phyloP scores from a whole-genome alignment of 2,329 filamentous ascomycete species.

The Cryoendolithus antarcticus region DNA sequence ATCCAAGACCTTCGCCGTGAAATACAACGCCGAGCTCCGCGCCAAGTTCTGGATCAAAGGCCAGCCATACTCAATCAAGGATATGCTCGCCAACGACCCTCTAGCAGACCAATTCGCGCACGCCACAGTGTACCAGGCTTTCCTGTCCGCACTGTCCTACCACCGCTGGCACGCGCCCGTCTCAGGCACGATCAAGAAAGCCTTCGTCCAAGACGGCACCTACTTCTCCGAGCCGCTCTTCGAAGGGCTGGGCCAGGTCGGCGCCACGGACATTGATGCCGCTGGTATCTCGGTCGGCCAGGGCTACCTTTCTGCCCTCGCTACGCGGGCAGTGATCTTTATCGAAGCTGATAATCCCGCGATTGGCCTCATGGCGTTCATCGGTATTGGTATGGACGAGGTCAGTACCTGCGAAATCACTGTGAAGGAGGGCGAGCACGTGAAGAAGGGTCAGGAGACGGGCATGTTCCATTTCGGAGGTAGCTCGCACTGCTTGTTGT shows the following conservation, averaged over 20 bases:
- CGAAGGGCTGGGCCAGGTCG: slow-evolving; percentile 30
- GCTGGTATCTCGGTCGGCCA: slow-evolving; percentile 38
- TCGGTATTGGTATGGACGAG: slow-evolving; percentile 66
- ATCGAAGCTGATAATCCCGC: slow-evolving; percentile 56
- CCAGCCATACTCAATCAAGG: slow-evolving; percentile 48
- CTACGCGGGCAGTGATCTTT: slow-evolving; percentile 57
- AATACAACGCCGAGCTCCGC: slow-evolving; percentile 38
- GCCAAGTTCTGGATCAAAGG: slow-evolving; percentile 58
- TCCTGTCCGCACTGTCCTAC: slow-evolving; percentile 54
- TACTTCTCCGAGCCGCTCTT: slow-evolving; percentile 54
- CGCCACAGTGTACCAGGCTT: slow-evolving; percentile 60
- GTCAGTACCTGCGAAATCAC: slow-evolving; percentile 60
- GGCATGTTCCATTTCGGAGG: slow-evolving; percentile 79
- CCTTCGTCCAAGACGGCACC: slow-evolving; percentile 49
- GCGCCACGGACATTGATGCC: slow-evolving; percentile 28
- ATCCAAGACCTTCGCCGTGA: slow-evolving; percentile 44
- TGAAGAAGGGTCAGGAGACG: slow-evolving; percentile 58
- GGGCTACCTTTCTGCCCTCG: slow-evolving; percentile 55
- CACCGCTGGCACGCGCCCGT: slow-evolving; percentile 64
- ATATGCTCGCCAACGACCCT: slow-evolving; percentile 41
- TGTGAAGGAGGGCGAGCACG: slow-evolving; percentile 50
- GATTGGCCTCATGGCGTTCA: slow-evolving; percentile 58
- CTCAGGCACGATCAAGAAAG: slow-evolving; percentile 45
- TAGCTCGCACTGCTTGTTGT: slow-evolving; percentile 56
- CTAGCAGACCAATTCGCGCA: slow-evolving; percentile 44